phyloP scores from a whole-genome alignment of 2,329 filamentous ascomycete species.

The Grosmannia serpens region DNA sequence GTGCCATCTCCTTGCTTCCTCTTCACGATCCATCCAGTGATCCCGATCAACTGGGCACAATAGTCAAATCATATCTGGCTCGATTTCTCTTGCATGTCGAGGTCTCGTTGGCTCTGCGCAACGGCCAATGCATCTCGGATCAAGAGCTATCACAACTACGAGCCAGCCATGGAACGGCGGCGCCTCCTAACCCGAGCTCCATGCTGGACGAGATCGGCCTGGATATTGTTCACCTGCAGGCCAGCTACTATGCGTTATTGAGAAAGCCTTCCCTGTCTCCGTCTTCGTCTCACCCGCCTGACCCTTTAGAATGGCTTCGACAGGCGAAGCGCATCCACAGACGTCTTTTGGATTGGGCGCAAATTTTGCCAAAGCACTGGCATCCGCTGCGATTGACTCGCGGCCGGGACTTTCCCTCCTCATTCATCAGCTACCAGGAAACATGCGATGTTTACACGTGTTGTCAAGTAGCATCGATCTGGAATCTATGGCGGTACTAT shows the following conservation, averaged over 20 bases:
- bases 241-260: neutral
- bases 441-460: neutral
- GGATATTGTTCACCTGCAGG: neutral
- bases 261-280: neutral
- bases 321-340: neutral
- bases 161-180: neutral
- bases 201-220: neutral
- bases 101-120: neutral
- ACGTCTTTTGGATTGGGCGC: neutral
- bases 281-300: neutral
- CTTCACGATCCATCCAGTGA: neutral
- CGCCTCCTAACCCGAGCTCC: neutral
- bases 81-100: neutral
- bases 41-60: neutral
- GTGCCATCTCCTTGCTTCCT: neutral
- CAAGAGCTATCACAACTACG: neutral
- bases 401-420: neutral
- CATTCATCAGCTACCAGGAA: neutral
- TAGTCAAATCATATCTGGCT: neutral
- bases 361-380: neutral
- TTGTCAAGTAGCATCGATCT: conserved; percentile 1
- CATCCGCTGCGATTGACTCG: neutral
- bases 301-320: neutral
- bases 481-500: conserved; percentile 1
- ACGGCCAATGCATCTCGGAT: neutral